Base-by-base conservation (phyloP, 345 rosid genomes). In the Hibiscus tridactylites region DNA sequence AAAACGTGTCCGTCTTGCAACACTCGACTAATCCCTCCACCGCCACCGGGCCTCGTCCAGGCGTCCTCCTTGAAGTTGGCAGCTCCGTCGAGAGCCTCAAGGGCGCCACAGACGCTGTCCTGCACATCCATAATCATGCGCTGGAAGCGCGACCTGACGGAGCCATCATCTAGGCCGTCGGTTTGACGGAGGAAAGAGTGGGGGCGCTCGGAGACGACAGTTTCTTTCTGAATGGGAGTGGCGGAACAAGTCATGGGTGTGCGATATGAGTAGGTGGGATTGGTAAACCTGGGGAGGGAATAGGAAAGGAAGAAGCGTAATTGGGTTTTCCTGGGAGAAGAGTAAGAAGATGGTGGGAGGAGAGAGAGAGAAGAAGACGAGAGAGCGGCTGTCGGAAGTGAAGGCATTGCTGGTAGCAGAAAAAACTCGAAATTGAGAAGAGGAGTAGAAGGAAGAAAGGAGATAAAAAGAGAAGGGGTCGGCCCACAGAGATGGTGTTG, bases 1-100 rank as follows among this genome's bases (percentile, higher is more conserved):
- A 87, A 95, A 54, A 95, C 88, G 63, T 86, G 90, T 0, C 99
- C 97, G 29, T 95, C 96, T 53, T 95, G 97, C 72, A 95, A 81
- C 10, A 92, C 97, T 52, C 97, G 83, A 67, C 99, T 95, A 71
- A 95, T 92, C n/a, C 99, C 99, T 1, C 99, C 99, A 0, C 99
- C 99, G 2, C 99, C 99, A 8, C 97, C 99, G 0, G 97, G 96
- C 75, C 99, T 83, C 0, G 96, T 90, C 99, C 99, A 95, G 7
- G 91, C 96, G 68, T 94, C 98, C 86, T 94, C 98, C 86, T 85
- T 90, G 75, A 94, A 94, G 75, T 86, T 91, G 19, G 87, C 88
- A 0, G 80, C 89, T 16, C 77, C 75, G 33, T 91, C 97, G 0
- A 75, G 84, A n/a, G 73, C 85, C 86, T 91, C 93, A 21, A 94